Conservation (phyloP, 1,284 basidiomycete species). For the Moesziomyces parantarcticus region DNA sequence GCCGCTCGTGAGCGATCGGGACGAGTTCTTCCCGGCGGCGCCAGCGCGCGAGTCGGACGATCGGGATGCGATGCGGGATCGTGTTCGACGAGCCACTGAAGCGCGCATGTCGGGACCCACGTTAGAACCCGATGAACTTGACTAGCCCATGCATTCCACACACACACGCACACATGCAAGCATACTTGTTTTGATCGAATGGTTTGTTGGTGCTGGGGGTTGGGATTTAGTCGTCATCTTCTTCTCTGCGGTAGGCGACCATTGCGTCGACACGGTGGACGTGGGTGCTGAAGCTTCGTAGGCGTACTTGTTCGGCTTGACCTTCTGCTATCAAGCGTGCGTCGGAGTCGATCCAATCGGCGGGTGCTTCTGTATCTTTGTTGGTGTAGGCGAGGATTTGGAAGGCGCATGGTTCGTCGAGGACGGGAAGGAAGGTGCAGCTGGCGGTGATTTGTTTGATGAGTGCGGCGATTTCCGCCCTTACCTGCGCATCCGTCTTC, state of each 20-base stretch:
- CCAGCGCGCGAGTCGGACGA: background rate
- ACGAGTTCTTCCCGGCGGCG: constrained; percentile 15
- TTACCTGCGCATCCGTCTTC: constrained; percentile 86
- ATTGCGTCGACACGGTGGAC: constrained; percentile 69
- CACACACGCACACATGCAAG: too few relatives aligned
- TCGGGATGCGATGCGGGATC: constrained; percentile 33
- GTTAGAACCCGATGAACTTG: constrained; percentile 47
- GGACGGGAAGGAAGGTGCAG: constrained; percentile 93
- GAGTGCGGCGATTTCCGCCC: constrained; percentile 96
- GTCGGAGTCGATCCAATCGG: constrained; percentile 92
- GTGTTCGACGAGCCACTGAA: constrained; percentile 26
- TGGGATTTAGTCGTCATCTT: constrained; percentile 59
- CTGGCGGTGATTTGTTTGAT: constrained; percentile 98
- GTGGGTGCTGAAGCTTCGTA: constrained; percentile 69
- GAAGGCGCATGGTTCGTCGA: constrained; percentile 90
- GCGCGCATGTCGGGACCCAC: constrained; percentile 2
- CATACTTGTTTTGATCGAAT: too few relatives aligned
- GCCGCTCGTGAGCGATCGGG: constrained; percentile 37
- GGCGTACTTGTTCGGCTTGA: constrained; percentile 91
- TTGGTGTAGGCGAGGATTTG: constrained; percentile 90
- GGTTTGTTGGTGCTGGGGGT: background rate
- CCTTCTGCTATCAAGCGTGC: constrained; percentile 93
- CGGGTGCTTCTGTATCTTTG: constrained; percentile 79
- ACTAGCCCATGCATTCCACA: constrained; percentile 7
- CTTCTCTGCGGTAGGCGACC: constrained; percentile 69